Conservation (phyloP, 1,284 basidiomycete species). For the Exsudoporus floridanus region DNA sequence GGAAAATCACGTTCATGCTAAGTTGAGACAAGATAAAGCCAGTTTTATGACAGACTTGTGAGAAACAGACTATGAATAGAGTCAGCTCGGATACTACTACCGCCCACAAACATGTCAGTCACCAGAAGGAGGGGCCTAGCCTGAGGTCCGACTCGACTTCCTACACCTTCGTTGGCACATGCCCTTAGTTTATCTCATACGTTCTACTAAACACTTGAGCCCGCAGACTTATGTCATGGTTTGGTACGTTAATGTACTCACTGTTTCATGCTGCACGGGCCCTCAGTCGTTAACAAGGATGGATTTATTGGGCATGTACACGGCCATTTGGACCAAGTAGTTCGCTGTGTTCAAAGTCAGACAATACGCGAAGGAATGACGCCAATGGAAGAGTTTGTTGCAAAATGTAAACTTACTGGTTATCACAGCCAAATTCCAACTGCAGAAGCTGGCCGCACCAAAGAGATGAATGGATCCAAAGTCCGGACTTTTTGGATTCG, state of each 20-base stretch:
- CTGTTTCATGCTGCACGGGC: neutral
- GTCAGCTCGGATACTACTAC: too few relatives aligned
- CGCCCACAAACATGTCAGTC: neutral
- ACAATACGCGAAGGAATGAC: neutral
- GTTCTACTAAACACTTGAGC: too few relatives aligned
- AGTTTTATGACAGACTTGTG: neutral
- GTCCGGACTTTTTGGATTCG: too few relatives aligned
- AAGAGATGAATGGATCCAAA: neutral
- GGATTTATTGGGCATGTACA: neutral
- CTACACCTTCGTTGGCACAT: neutral
- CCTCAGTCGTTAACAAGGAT: neutral
- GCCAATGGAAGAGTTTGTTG: neutral
- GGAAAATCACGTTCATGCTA: constrained; percentile 7
- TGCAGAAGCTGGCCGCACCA: neutral
- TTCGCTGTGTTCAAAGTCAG: neutral
- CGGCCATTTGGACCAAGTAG: too few relatives aligned
- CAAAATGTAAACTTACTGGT: neutral
- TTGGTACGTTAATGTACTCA: neutral
- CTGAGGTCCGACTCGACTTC: neutral
- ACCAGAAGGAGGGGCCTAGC: constrained; percentile 1
- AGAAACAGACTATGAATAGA: neutral
- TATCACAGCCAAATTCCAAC: neutral
- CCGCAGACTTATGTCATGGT: neutral
- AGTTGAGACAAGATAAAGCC: neutral
- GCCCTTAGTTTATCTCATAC: neutral